Base-by-base conservation (phyloP, 345 rosid species). In the Syzygium aromaticum region DNA sequence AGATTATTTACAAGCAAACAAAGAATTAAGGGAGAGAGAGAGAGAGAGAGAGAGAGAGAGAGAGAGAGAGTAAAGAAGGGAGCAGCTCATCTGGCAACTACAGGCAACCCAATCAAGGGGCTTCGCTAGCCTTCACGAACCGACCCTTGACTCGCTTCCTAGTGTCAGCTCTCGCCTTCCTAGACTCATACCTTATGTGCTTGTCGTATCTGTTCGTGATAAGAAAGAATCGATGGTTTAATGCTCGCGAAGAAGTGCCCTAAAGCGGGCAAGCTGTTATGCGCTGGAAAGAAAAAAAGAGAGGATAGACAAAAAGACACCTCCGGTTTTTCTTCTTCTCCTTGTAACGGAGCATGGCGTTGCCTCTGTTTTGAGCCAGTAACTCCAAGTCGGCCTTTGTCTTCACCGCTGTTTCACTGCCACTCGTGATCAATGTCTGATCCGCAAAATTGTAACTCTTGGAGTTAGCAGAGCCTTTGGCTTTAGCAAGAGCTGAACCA, bases 81-180 rank as follows among this genome's bases (percentile, higher is more conserved):
- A 49, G 38, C 54, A 49, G 52, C 33, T 83, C 30, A 88, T 84
- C 78, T 21, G 64, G 51, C 78, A 82, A 54, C 54, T 85, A 53
- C 87, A 91, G 90, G 88, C 94, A 83, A 33, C 46, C 43, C 46
- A 78, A 87, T 89, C 89, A 86, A 91, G 85, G 87, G 93, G 91
- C 95, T 57, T 92, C 96, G 86, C 77, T 89, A 46, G 98, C 95
- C 94, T 96, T 97, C 91, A 96, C 99, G 84, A 97, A 97, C 89
- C 99, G 92, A 88, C 99, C 99, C 90, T 93, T 96, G 30, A 96
- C 98, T 77, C 99, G 95, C 91, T 94, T 93, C 93, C 99, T 94
- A 0, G 98, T 95, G 63, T 96, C 99, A 46, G 99, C 99, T 91
- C 99, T 94, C 22, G 97, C 98, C 92, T 96, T 97, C 92, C 99